Evolutionary conservation across 441 rosid genomes (phyloP).

Genomic region (Euphorbia corollata): DNA sequence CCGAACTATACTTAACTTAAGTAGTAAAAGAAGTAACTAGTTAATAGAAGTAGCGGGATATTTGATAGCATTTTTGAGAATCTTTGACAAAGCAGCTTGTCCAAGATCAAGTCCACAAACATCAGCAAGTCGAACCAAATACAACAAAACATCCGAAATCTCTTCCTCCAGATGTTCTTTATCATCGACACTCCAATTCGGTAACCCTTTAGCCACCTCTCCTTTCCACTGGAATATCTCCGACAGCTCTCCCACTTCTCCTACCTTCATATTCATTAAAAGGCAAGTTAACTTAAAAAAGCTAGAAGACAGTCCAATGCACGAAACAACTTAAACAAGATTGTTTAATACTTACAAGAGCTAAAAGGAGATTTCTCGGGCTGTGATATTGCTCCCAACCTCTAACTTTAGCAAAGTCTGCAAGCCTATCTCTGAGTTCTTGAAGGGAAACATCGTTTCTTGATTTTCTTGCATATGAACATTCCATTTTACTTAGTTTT

Average conservation of each 20-base stretch:
- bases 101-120: conserved; percentile 57
- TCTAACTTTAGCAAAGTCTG: conserved; percentile 41
- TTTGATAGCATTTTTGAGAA: conserved; percentile 40
- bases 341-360: conserved; percentile 28
- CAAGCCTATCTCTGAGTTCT: conserved; percentile 40
- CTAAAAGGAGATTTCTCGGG: conserved; percentile 50
- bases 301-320: no score
- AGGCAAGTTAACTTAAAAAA: no score
- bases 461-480: conserved; percentile 15
- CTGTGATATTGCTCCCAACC: conserved; percentile 51
- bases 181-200: conserved; percentile 40
- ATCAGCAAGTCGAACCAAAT: conserved; percentile 43
- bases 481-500: conserved; percentile 21
- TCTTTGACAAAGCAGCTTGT: conserved; percentile 41
- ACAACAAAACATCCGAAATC: conserved; percentile 49
- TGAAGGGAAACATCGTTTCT: conserved; percentile 39
- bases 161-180: conserved; percentile 51
- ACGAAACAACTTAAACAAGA: no score
- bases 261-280: conserved; percentile 29
- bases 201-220: conserved; percentile 53
- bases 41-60: conserved; percentile 26
- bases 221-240: conserved; percentile 62
- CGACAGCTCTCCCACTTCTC: conserved; percentile 58
- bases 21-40: no score
- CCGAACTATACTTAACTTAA: no score